Evolutionary conservation across 495 filamentous ascomycete species (phyloP), one percentile per base, ranked within the genome.

Genomic region (Echria macrotheca): DNA sequence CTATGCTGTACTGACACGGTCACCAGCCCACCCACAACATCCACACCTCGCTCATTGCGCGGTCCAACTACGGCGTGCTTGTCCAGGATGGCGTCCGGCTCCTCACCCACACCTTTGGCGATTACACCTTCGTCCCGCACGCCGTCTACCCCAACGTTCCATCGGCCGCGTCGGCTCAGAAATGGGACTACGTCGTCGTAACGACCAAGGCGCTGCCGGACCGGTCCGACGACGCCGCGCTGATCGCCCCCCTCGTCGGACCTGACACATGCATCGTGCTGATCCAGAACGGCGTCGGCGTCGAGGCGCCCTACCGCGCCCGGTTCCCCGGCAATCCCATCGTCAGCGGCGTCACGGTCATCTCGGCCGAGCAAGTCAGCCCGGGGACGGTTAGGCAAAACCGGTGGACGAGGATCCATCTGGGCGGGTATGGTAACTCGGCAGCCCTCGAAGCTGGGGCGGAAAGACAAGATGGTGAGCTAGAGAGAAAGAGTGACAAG

Each of bases 261-360:
- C 61, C 69, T 1, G 60, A 69, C 58, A 70, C 63, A 1, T 53
- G 49, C 47, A 76, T 87, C 49, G 79, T 87, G 15, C 66, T 87
- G 25, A 80, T 86, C 42, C 83, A 87, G 51, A 87, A 87, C 61
- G 83, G 83, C 21, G 74, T 87, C 8, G 83, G 83, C 21, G 81
- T 86, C 21, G 83, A 87, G 49, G 75, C 75, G 9, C 72, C 81
- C 0, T 83, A 84, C 62, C 71, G 78, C 24, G 61, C 60, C 37
- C 65, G 72, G 7, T 86, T 81, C 47, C 79, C 81, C 0, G 7
- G 52, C 8, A 72, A 60, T 8, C 72, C 76, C 0, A 80, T 86
- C 43, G 58, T 85, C 19, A 82, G 74, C 28, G 82, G 75, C 43
- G 82, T 85, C 32, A 81, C 78, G 9, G 68, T 80, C 54, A 63